Percentiles rank a stretch among this genome's conserved stretches.
These are phyloP conservation scores for Trichoderma polysporum DNA, from an alignment of 2,329 filamentous ascomycete genomes.

Conservation along the genomic window DNA sequence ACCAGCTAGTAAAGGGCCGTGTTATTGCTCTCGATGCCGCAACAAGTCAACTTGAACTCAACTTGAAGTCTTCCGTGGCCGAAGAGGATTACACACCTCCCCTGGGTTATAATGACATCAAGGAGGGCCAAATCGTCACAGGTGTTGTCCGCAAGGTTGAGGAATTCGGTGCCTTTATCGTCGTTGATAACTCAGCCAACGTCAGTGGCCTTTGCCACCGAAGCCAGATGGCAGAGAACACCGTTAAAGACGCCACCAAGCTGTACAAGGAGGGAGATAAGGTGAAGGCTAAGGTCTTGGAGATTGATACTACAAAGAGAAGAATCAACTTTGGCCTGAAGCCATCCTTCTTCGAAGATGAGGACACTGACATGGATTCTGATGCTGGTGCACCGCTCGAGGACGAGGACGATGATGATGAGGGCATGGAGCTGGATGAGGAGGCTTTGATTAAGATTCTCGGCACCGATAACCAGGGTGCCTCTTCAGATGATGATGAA, in stretches of 20 bases:
- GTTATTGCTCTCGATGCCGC: conserved; percentile 69
- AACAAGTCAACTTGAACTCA: conserved; percentile 76
- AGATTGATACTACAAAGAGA: conserved; percentile 70
- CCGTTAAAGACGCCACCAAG: conserved; percentile 80
- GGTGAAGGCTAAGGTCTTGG: conserved; percentile 89
- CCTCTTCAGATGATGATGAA: conserved; percentile 40
- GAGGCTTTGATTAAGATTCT: conserved; percentile 45
- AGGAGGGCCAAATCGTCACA: conserved; percentile 77
- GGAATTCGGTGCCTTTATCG: conserved; percentile 91
- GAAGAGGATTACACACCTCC: conserved; percentile 75
- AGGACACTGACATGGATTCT: conserved; percentile 52
- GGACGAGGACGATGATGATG: conserved; percentile 48
- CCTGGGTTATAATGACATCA: conserved; percentile 73
- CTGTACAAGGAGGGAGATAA: conserved; percentile 85
- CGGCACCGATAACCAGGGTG: conserved; percentile 47
- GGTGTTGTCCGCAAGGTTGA: conserved; percentile 92
- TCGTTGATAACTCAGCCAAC: conserved; percentile 81
- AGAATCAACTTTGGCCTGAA: conserved; percentile 89
- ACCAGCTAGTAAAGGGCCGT: conserved; percentile 88
- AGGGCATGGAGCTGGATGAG: conserved; percentile 51
- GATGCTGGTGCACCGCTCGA: conserved; percentile 46
- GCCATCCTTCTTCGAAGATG: conserved; percentile 78
- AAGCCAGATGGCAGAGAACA: conserved; percentile 84
- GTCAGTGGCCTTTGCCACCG: conserved; percentile 92
- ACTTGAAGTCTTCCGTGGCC: conserved; percentile 79